Conservation (phyloP, 169 alveolate species). For the Plasmodium coatneyi region DNA sequence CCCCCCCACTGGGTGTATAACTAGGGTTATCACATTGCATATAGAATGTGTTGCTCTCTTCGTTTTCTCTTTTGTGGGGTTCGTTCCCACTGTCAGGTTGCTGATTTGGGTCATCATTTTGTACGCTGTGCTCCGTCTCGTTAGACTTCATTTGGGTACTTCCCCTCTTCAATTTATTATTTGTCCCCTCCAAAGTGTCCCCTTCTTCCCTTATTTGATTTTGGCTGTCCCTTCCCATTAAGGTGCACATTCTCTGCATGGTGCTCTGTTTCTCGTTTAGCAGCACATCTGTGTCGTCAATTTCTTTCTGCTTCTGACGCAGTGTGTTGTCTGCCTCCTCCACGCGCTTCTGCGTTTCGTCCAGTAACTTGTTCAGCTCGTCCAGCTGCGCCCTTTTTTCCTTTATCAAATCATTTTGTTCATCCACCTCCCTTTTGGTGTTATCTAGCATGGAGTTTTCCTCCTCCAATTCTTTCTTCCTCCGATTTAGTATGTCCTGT, state of each 20-base stretch:
- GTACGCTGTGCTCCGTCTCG: not conserved
- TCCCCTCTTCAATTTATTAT: not conserved
- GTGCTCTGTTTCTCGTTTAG: conserved; percentile 1
- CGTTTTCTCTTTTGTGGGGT: not conserved
- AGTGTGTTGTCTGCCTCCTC: not conserved
- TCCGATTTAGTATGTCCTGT: not conserved
- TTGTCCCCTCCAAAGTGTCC: not conserved
- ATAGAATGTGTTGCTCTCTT: not conserved
- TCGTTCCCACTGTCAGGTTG: not conserved
- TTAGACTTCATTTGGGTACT: not conserved
- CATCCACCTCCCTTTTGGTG: conserved; percentile 17
- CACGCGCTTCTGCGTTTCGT: not conserved
- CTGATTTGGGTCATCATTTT: not conserved
- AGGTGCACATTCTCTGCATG: not conserved
- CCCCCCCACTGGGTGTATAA: not conserved
- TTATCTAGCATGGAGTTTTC: not conserved
- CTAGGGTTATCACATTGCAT: not conserved
- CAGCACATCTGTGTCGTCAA: not conserved
- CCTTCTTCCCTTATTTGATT: not conserved
- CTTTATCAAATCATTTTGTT: not conserved
- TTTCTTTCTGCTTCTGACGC: not conserved
- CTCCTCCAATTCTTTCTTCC: conserved; percentile 26
- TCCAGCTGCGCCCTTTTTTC: not conserved
- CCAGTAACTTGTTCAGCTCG: not conserved
- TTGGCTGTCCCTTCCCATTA: not conserved